Conservation (phyloP, 129 eudicot species). For the Pittosporum tobira region DNA sequence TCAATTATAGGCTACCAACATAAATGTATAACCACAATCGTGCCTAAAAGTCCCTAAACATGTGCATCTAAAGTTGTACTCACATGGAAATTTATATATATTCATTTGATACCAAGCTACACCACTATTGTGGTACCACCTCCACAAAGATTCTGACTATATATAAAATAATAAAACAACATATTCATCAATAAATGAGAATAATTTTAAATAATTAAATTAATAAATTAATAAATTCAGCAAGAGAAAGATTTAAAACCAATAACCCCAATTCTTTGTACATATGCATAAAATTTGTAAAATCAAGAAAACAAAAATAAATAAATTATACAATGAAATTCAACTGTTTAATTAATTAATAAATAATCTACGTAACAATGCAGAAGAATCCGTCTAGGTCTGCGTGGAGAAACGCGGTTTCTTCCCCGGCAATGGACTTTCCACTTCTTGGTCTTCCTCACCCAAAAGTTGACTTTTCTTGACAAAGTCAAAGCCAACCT, state of each 20-base stretch:
- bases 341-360: conserved; percentile 1
- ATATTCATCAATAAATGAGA: no score
- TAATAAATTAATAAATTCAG: conserved; percentile 16
- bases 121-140: no score
- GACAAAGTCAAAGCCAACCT: conserved; percentile 33
- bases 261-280: conserved; percentile 5
- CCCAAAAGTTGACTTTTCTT: conserved; percentile 25
- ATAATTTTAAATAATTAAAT: conserved; percentile 21
- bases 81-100: no score
- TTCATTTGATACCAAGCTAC: no score
- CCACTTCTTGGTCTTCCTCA: conserved; percentile 75
- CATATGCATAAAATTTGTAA: no score
- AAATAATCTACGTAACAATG: not conserved
- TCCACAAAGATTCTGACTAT: no score
- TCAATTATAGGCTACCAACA: no score
- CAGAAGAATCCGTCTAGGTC: not conserved
- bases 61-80: no score
- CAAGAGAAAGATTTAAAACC: conserved; percentile 18
- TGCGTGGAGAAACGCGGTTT: conserved; percentile 36
- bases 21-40: no score
- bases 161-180: no score
- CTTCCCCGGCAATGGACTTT: conserved; percentile 63
- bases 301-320: not conserved
- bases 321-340: not conserved
- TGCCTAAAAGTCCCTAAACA: no score